A percentile compares a stretch with the other conserved stretches of the same genome.
Evolutionary conservation across 2,329 filamentous ascomycete species (phyloP).

Genomic region (Microsporum ferrugineum): DNA sequence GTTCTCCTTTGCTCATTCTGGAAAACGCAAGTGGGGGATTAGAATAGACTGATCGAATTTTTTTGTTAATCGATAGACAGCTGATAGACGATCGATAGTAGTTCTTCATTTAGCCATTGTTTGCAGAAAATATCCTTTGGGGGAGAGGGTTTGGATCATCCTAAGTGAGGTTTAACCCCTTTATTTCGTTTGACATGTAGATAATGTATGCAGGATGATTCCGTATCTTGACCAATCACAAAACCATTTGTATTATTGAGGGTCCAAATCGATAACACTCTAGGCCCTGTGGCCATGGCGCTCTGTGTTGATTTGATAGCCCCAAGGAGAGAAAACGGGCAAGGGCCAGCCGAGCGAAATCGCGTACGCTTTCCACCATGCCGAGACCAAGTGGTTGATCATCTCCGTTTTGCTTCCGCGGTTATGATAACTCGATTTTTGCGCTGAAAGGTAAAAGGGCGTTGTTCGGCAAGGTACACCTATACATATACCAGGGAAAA

Average conservation of each 20-base stretch:
- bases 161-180: background rate
- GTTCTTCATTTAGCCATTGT: background rate
- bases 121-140: background rate
- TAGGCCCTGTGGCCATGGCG: background rate
- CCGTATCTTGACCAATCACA: background rate
- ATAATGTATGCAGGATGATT: background rate
- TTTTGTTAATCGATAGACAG: background rate
- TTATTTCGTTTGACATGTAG: background rate
- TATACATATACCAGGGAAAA: background rate
- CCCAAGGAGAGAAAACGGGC: background rate
- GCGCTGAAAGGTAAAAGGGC: background rate
- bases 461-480: background rate
- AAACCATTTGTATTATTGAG: background rate
- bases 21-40: background rate
- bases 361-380: background rate
- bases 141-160: background rate
- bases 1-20: background rate
- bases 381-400: background rate
- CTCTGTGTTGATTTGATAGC: background rate
- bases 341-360: background rate
- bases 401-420: background rate
- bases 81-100: constrained; percentile 1
- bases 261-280: background rate
- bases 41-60: background rate
- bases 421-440: background rate